These are phyloP conservation scores for Telfairia occidentalis DNA, from an alignment of 331 rosid genomes.

Conservation along the genomic window DNA sequence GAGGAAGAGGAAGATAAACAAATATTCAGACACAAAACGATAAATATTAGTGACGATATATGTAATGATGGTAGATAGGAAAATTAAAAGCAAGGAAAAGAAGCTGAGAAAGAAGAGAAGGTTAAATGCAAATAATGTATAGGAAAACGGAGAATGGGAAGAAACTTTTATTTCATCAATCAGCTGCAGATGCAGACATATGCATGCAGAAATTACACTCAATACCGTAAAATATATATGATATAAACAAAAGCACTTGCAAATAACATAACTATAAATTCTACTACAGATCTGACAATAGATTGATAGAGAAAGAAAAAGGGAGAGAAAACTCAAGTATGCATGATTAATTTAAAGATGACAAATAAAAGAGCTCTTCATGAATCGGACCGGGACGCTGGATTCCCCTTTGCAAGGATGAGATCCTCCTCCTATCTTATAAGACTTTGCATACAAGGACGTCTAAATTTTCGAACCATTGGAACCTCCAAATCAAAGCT, in stretches of 20 bases:
- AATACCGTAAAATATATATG: neutral
- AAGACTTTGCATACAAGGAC: neutral
- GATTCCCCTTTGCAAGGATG: slow-evolving; percentile 5
- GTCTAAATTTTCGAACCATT: neutral
- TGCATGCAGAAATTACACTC: slow-evolving; percentile 8
- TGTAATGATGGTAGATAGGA: neutral
- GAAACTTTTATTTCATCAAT: slow-evolving; percentile 10
- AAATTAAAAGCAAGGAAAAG: neutral
- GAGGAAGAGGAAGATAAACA: neutral
- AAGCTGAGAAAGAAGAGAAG: neutral
- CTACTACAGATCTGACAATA: slow-evolving; percentile 5
- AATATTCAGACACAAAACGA: neutral
- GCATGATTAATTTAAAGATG: neutral
- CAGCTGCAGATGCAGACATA: slow-evolving; percentile 9
- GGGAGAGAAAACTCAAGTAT: neutral
- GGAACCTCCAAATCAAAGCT: slow-evolving; percentile 1
- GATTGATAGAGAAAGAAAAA: neutral
- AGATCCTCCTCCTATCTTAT: neutral
- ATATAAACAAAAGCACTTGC: slow-evolving; percentile 5
- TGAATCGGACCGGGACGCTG: slow-evolving; percentile 14
- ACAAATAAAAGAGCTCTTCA: neutral
- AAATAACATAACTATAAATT: neutral
- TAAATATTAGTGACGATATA: neutral
- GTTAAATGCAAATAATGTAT: neutral
- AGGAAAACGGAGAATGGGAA: slow-evolving; percentile 2